phyloP scores from a whole-genome alignment of 2,329 filamentous ascomycete genomes.

The Periconia digitata region DNA sequence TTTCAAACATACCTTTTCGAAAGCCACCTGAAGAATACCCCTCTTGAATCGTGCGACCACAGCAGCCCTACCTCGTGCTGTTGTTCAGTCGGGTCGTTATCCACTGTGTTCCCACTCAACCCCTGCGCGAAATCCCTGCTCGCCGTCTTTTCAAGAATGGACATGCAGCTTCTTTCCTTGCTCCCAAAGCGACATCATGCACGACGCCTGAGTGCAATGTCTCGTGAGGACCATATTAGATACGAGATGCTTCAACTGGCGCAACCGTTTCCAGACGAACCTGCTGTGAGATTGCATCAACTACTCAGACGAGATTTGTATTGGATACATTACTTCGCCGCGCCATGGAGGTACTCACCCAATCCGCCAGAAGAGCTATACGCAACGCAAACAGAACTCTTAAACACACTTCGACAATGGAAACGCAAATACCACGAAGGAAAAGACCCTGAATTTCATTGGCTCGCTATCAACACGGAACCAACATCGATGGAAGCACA shows the following conservation, averaged over 20 bases:
- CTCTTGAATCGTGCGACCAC: background rate
- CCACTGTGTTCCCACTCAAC: background rate
- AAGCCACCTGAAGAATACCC: background rate
- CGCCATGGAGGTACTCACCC: background rate
- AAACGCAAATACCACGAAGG: background rate
- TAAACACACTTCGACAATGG: background rate
- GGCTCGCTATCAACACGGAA: background rate
- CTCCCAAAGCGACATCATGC: background rate
- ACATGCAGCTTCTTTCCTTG: constrained; percentile 5
- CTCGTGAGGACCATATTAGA: background rate
- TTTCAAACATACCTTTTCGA: background rate
- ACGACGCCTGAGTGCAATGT: background rate
- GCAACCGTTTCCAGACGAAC: background rate
- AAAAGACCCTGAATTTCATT: background rate
- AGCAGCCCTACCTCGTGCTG: background rate
- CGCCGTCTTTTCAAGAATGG: constrained; percentile 4
- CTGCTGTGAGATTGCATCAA: background rate
- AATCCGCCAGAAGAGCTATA: background rate
- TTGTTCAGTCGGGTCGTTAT: background rate
- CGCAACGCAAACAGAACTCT: background rate
- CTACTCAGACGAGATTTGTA: constrained; percentile 1
- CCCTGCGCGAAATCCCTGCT: background rate
- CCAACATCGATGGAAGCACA: background rate
- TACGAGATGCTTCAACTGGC: background rate
- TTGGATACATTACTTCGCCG: constrained; percentile 3